These are phyloP conservation scores for Wickerhamiella slavikovae DNA, from an alignment of 805 yeast species.

Conservation along the genomic window DNA sequence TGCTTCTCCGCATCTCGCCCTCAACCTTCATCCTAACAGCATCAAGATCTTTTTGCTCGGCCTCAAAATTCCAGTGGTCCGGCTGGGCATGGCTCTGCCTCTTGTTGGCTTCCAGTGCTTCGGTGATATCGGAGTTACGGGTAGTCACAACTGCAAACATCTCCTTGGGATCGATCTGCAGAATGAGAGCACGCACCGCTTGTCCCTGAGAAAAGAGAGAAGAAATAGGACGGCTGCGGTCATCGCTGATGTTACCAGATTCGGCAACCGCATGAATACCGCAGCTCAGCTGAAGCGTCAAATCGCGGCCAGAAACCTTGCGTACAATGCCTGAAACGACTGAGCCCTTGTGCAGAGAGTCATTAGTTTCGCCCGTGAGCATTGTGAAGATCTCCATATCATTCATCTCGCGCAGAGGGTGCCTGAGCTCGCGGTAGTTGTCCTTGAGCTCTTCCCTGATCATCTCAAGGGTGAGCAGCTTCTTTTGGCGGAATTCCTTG, in stretches of 20 bases:
- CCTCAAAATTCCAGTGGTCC: conserved; percentile 57
- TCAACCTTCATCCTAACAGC: conserved; percentile 52
- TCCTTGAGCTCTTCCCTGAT: conserved; percentile 72
- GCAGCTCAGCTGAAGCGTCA: conserved; percentile 29
- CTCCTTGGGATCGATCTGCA: conserved; percentile 47
- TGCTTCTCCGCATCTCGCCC: conserved; percentile 44
- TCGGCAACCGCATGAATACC: conserved; percentile 37
- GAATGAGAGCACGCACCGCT: conserved; percentile 67
- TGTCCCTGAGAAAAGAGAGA: conserved; percentile 31
- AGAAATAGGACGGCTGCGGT: conserved; percentile 11
- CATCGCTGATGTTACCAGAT: conserved; percentile 18
- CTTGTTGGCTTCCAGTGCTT: conserved; percentile 23
- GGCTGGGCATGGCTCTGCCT: conserved; percentile 25
- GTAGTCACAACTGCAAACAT: conserved; percentile 59
- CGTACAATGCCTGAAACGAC: conserved; percentile 58
- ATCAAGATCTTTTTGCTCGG: conserved; percentile 36
- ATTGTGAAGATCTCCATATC: conserved; percentile 63
- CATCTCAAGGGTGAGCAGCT: conserved; percentile 60
- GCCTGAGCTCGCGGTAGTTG: conserved; percentile 73
- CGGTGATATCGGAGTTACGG: conserved; percentile 40
- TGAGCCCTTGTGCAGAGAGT: conserved; percentile 43
- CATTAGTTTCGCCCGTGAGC: conserved; percentile 70
- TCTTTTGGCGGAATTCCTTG: conserved; percentile 35
- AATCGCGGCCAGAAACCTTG: conserved; percentile 33
- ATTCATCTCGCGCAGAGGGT: conserved; percentile 41